Evolutionary conservation across 2,329 filamentous ascomycete species (phyloP), one percentile per base, ranked within the genome.

Genomic region (Sclerotinia nivalis): DNA sequence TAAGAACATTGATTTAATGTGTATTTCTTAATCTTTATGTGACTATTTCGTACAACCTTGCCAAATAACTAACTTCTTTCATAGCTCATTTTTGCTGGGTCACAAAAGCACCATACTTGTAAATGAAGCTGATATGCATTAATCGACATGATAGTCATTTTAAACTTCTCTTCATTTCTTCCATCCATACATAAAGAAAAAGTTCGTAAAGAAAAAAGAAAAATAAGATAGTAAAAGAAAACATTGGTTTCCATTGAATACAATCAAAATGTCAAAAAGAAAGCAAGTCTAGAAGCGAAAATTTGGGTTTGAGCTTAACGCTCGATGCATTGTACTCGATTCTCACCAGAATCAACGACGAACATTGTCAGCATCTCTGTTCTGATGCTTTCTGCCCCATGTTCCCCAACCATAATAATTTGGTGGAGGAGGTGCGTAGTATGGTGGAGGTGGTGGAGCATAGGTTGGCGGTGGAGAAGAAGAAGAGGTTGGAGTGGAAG

Each of bases 211-310:
- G 34, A 37, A 54, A 28, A 56, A 43, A 64, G 34, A 40, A 65
- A 50, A 37, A 43, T 54, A 69, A 69, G 37, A 50, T 43, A 37
- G 45, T 28, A 49, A 52, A 69, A 56, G 52, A 61, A 47, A 60
- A 60, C 25, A 65, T 69, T 22, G 47, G 37, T 69, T 55, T 52
- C 40, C 58, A 54, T 62, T 69, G 59, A 49, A 65, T 56, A 61
- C 67, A 62, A 65, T 65, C 67, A 69, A 71, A 66, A 71, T 72
- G 52, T 65, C 67, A 65, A 71, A 66, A 71, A 70, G 65, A 71
- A 56, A 71, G 69, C 71, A 73, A 72, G 66, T 72, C 65, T 72
- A 74, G 71, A 74, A 75, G 70, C 68, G 66, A 73, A 69, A 67
- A 66, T 69, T 68, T 73, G 59, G 61, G 43, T 22, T 61, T 69